Percentiles rank a stretch among this genome's conserved stretches.
phyloP scores from a whole-genome alignment of 2,329 filamentous ascomycete genomes.

The Endoconidiophora laricicola region DNA sequence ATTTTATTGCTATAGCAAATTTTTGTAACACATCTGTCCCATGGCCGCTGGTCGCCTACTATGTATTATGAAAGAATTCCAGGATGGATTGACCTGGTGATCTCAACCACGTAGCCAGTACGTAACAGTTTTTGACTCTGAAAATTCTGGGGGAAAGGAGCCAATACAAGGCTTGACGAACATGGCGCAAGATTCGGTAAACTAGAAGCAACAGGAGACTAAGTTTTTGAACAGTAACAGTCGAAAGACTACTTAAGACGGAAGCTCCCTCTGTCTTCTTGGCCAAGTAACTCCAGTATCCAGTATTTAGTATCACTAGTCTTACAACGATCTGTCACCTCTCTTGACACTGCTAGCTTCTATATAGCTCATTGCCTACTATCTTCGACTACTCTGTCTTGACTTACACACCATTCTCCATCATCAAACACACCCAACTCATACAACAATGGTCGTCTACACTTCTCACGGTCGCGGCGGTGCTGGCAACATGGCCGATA shows the following conservation, averaged over 20 bases:
- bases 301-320: not conserved
- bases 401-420: not conserved
- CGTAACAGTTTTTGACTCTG: conserved; percentile 1
- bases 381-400: not conserved
- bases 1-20: too few relatives aligned
- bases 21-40: too few relatives aligned
- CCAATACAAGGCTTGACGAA: not conserved
- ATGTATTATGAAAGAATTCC: too few relatives aligned
- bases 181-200: not conserved
- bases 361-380: not conserved
- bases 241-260: too few relatives aligned
- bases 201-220: not conserved
- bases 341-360: not conserved
- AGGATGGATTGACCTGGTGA: not conserved
- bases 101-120: not conserved
- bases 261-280: too few relatives aligned
- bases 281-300: not conserved
- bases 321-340: too few relatives aligned
- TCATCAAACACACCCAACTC: not conserved
- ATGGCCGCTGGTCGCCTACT: too few relatives aligned
- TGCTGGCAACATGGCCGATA: conserved; percentile 51
- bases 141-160: conserved; percentile 2
- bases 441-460: conserved; percentile 16
- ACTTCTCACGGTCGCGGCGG: conserved; percentile 62
- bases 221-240: too few relatives aligned